Percentiles rank a stretch among this genome's conserved stretches.
These are phyloP conservation scores for Borovskyia barvae DNA, from an alignment of 208 protist genomes.

Conservation along the genomic window DNA sequence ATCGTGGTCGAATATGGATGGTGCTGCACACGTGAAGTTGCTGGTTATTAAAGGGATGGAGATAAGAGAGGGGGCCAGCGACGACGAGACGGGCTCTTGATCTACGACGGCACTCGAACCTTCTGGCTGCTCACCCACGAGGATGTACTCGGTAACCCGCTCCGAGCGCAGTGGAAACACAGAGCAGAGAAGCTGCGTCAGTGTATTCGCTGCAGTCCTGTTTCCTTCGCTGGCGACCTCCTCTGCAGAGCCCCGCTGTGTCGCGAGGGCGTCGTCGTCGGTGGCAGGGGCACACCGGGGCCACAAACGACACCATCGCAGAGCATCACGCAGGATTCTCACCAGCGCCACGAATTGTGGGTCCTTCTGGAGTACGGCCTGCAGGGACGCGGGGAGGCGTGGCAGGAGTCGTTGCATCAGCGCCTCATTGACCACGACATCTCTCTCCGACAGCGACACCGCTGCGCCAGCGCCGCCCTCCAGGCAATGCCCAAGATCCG, in stretches of 20 bases:
- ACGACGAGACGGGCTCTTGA: no score
- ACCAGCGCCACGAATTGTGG: conserved; percentile 1
- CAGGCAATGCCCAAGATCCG: no score
- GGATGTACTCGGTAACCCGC: no score
- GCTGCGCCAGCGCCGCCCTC: not conserved
- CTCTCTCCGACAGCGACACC: not conserved
- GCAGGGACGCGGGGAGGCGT: conserved; percentile 4
- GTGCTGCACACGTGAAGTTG: no score
- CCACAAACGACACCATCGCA: conserved; percentile 20
- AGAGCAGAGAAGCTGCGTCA: not conserved
- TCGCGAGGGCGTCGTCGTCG: not conserved
- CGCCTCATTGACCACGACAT: not conserved
- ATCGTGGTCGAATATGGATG: not conserved
- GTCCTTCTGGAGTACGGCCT: not conserved
- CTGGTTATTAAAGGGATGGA: no score
- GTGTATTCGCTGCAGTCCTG: conserved; percentile 2
- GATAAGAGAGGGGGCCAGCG: no score
- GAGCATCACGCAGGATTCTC: conserved; percentile 12
- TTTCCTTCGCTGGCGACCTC: no score
- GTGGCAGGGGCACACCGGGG: conserved; percentile 1
- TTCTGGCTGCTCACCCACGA: no score
- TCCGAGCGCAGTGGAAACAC: not conserved
- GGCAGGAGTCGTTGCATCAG: not conserved
- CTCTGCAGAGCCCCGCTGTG: no score
- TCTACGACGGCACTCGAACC: no score